phyloP scores from a whole-genome alignment of 257 asterid genomes.

The Nicotiana benthamiana region DNA sequence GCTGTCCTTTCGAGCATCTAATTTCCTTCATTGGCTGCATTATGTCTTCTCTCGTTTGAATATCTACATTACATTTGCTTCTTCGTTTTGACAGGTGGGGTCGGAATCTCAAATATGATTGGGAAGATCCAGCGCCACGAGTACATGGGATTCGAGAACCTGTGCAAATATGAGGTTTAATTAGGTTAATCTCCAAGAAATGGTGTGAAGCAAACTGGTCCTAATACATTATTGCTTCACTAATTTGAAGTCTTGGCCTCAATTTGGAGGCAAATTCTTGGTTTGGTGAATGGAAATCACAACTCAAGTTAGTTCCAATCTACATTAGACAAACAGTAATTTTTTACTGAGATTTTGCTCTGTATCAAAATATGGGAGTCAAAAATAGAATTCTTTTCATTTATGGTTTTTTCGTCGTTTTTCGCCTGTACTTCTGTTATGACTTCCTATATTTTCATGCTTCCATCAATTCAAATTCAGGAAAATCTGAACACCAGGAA shows the following conservation, averaged over 20 bases:
- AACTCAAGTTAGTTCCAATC: background rate
- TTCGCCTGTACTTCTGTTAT: background rate
- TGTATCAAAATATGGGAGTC: background rate
- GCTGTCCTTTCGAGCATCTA: too few relatives aligned
- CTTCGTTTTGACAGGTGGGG: constrained; percentile 53
- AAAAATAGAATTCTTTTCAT: background rate
- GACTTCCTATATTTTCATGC: background rate
- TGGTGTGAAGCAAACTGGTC: background rate
- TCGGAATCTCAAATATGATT: constrained; percentile 78
- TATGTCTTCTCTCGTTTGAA: background rate
- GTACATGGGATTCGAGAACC: constrained; percentile 87
- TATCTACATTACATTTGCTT: background rate
- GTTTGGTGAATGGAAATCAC: background rate
- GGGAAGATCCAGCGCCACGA: constrained; percentile 65
- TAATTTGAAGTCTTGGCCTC: background rate
- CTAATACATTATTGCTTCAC: background rate
- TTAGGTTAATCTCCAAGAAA: background rate
- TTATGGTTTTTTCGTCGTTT: background rate
- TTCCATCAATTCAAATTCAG: background rate
- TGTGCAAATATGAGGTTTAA: constrained; percentile 56
- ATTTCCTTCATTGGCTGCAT: background rate
- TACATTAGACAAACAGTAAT: background rate
- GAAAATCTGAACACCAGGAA: background rate
- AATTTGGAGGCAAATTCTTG: background rate
- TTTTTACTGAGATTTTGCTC: background rate